These are phyloP conservation scores for Xerocomus potaroensis DNA, from an alignment of 768 basidiomycete genomes.

Conservation along the genomic window DNA sequence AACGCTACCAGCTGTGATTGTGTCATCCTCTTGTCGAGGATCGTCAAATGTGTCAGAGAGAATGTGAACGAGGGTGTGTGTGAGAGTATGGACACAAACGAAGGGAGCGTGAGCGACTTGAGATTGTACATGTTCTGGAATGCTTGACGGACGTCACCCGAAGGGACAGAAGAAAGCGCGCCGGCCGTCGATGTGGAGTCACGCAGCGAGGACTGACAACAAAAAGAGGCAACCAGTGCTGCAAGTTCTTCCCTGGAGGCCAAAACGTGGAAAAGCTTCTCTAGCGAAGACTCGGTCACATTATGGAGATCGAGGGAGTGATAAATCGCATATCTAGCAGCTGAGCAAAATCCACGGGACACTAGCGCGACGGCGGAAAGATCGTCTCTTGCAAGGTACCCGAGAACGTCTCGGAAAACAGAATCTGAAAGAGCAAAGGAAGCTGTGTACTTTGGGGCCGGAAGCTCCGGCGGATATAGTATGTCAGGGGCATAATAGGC, in stretches of 20 bases:
- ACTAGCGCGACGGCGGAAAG: slow-evolving; percentile 21
- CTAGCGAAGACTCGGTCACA: slow-evolving; percentile 8
- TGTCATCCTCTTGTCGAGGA: slow-evolving; percentile 25
- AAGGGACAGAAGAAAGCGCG: slow-evolving; percentile 6
- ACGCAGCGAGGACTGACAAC: slow-evolving; percentile 22
- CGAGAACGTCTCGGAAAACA: slow-evolving; percentile 20
- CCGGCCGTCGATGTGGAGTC: slow-evolving; percentile 3
- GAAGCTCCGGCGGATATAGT: neutral
- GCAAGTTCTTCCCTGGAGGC: slow-evolving; percentile 21
- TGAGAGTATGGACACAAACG: slow-evolving; percentile 22
- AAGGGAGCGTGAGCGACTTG: slow-evolving; percentile 23
- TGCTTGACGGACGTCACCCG: slow-evolving; percentile 20
- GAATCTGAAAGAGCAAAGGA: slow-evolving; percentile 13
- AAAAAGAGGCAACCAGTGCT: slow-evolving; percentile 19
- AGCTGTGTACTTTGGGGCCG: neutral
- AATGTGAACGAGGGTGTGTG: slow-evolving; percentile 17
- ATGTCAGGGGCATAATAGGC: slow-evolving; percentile 3
- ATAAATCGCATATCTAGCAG: slow-evolving; percentile 23
- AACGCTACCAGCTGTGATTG: slow-evolving; percentile 19
- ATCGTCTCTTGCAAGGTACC: slow-evolving; percentile 16
- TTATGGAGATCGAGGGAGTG: slow-evolving; percentile 17
- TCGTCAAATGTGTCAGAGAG: slow-evolving; percentile 23
- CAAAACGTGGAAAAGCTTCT: slow-evolving; percentile 18
- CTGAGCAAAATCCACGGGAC: slow-evolving; percentile 19
- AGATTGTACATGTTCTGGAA: slow-evolving; percentile 30